Conservation (phyloP, 306 rosid species). For the Prunus dulcis region DNA sequence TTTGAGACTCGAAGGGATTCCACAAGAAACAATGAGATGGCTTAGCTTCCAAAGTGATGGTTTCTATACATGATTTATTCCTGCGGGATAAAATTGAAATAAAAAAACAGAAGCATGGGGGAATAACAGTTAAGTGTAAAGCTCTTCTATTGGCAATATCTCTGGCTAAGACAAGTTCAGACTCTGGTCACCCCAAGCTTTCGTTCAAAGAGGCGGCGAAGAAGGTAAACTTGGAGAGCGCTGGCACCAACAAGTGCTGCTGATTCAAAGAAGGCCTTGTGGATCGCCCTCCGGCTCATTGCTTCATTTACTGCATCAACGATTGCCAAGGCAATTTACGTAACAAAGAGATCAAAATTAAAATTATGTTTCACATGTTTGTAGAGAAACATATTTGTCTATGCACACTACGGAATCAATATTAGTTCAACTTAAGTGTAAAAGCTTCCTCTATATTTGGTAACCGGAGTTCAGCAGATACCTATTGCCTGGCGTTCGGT, state of each 20-base stretch:
- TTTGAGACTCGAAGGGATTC: not conserved
- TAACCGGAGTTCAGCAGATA: slow-evolving; percentile 19
- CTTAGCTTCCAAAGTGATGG: not conserved
- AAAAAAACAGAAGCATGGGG: not conserved
- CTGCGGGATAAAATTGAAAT: not conserved
- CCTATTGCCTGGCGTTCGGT: slow-evolving; percentile 70
- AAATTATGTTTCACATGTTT: not conserved
- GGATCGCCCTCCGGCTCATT: slow-evolving; percentile 56
- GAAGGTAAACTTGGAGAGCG: slow-evolving; percentile 61
- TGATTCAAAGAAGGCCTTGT: slow-evolving; percentile 63
- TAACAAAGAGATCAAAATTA: not conserved
- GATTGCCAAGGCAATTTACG: not conserved
- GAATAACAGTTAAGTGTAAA: not conserved
- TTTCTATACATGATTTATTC: slow-evolving; percentile 17
- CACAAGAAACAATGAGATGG: not conserved
- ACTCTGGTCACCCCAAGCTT: slow-evolving; percentile 43
- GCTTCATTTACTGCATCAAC: slow-evolving; percentile 46
- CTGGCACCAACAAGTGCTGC: slow-evolving; percentile 62
- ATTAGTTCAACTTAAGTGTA: not conserved
- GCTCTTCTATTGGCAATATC: not conserved
- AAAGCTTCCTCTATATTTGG: too few relatives aligned
- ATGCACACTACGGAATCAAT: not conserved
- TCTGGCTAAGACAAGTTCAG: slow-evolving; percentile 5
- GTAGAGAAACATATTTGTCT: not conserved
- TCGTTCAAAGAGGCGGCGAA: slow-evolving; percentile 54